Percentiles rank a stretch among this genome's conserved stretches.
These are phyloP conservation scores for Phytophthora sojae DNA, from an alignment of 352 stramenopile species.

Conservation along the genomic window DNA sequence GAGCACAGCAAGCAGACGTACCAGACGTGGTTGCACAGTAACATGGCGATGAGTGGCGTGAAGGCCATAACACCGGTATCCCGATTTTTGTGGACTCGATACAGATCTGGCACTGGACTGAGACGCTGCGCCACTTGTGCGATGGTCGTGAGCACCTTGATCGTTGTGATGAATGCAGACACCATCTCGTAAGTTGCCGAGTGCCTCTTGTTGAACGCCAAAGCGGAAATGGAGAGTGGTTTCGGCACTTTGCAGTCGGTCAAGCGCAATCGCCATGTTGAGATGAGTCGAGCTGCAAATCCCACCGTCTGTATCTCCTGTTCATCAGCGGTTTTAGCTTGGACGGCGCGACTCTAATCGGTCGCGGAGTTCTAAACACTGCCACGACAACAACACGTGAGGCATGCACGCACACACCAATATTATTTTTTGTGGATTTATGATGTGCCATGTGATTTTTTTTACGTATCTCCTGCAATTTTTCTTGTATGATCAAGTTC, in stretches of 20 bases:
- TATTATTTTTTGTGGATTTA: too few relatives aligned
- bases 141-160: constrained; percentile 38
- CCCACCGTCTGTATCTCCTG: neutral
- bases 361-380: too few relatives aligned
- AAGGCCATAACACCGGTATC: constrained; percentile 34
- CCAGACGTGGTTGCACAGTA: constrained; percentile 43
- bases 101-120: constrained; percentile 37
- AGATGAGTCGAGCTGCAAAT: constrained; percentile 7
- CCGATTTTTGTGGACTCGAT: constrained; percentile 22
- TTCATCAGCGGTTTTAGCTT: too few relatives aligned
- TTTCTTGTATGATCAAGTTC: too few relatives aligned
- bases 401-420: too few relatives aligned
- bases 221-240: constrained; percentile 11
- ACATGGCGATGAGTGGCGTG: constrained; percentile 29
- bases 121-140: constrained; percentile 29
- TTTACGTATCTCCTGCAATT: too few relatives aligned
- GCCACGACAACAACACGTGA: too few relatives aligned
- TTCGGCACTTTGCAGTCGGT: constrained; percentile 3
- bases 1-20: constrained; percentile 9
- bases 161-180: constrained; percentile 33
- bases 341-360: too few relatives aligned
- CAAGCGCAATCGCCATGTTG: constrained; percentile 6
- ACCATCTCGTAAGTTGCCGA: constrained; percentile 9
- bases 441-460: too few relatives aligned
- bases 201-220: neutral